Base-by-base conservation (phyloP, 2,329 filamentous ascomycete genomes). In the Zasmidium citrigriseum region DNA sequence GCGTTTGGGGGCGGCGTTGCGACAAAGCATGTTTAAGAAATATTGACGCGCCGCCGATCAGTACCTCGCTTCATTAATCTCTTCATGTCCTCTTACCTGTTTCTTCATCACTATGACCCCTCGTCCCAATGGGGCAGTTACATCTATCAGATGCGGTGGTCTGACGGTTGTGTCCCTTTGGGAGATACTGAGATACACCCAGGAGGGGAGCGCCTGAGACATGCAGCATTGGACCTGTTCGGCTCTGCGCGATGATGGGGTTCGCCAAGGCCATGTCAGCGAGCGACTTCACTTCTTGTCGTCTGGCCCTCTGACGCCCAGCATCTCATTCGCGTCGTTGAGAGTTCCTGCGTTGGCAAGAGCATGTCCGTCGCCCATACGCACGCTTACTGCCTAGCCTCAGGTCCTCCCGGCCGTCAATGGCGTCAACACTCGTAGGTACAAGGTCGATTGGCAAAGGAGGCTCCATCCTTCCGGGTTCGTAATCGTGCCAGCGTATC, bases 341-440 rank as follows among this genome's bases (percentile, higher is more conserved):
- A 41, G 34, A 4, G 14, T 16, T 41, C 7, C 14, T n/a, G 34
- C 18, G 34, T 16, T 57, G 55, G 49, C 55, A 57, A 50, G 49
- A 57, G 34, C 12, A 4, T 10, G 18, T 41, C 4, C 34, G 34
- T 11, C 34, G 12, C 18, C 34, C 34, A 41, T 41, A 41, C 34
- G 34, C 27, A 14, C 34, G n/a, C 34, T 52, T 44, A 52, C 44
- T 4, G n/a, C 27, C 2, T n/a, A 34, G 23, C 48, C 20, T 14
- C 9, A 14, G n/a, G 5, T 12, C 2, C 23, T 45, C 34, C n/a
- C 25, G 29, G 34, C 23, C n/a, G 20, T 57, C 58, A 46, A 57
- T 57, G 51, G 58, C 58, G 58, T 61, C 59, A 61, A 38, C 51
- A 50, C 29, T 52, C 51, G 24, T 34, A 53, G 29, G n/a, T 41